Evolutionary conservation across 1,284 basidiomycete species (phyloP), one percentile per base, ranked within the genome.

Genomic region (Boletus mariae): DNA sequence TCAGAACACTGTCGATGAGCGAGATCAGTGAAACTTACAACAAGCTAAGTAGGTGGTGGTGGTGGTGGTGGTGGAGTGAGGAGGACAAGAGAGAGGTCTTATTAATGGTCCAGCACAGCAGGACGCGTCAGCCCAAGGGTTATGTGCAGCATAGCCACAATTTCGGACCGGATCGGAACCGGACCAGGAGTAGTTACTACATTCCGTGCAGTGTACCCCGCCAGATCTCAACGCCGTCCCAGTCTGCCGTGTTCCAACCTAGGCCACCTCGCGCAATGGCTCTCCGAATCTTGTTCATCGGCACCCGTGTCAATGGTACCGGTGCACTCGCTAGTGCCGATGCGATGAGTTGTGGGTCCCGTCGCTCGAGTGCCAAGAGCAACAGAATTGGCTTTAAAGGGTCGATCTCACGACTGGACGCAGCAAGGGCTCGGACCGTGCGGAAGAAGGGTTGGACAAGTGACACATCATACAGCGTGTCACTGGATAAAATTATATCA

Each of bases 401-500:
- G 4, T 48, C 17, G 35, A 28, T 23, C 6, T 34, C 23, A 41
- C 25, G 50, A 11, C 75, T 75, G 51, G 71, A 57, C 31, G 66
- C 64, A 63, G 78, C 77, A 37, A 90, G 73, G 32, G 73, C 69
- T 42, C 77, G 76, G 6, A 92, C 69, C n/a, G 88, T 83, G 42
- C 80, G 78, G 43, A 94, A 78, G 45, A 96, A 82, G 0, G 90
- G 90, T 15, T 77, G 65, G 29, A 87, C 70, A 47, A 95, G 83
- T 8, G 78, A 72, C 1, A 78, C 66, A 29, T 77, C 71, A 68
- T 94, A 96, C 50, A 95, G 73, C 0, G 94, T 95, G 70, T 97
- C 94, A 52, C 92, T 85, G 15, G 91, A 86, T 52, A 92, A 69
- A 58, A 96, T 85, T 56, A 94, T 76, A 71, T 94, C 88, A 72